Evolutionary conservation across 257 asterid species (phyloP), one percentile per base, ranked within the genome.

Genomic region (Coffea canephora): DNA sequence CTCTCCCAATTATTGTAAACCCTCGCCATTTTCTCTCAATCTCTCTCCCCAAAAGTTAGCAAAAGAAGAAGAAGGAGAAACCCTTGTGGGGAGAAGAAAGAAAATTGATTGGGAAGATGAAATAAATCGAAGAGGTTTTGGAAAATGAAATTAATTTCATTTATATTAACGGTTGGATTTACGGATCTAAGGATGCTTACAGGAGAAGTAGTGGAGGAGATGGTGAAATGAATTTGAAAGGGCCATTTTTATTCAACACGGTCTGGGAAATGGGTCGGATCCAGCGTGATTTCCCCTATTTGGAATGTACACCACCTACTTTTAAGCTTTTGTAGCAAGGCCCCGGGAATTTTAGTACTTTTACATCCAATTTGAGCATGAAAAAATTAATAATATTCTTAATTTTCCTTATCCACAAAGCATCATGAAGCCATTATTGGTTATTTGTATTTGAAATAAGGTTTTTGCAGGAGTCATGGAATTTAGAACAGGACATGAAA

Each of bases 1-100:
- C 96, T 85, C 80, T 87, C 94, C 99, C 99, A 95, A 74, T 91
- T 95, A 41, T 86, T 89, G 57, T 57, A 65, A 84, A 79, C 97
- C 94, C 97, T 89, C 84, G 94, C 82, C 99, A 91, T 95, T 57
- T 21, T 69, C 69, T 27, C 62, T 34, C 69, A 2, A 54, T 50
- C 54, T 69, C 77, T 54, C 57, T 71, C 72, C 39, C 82, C 78
- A 1, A 77, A 66, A 77, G 65, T 57, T 46, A 25, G 11, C 11
- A 68, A 23, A 52, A 36, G 43, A 4, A 39, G 43, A 2, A 39
- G 43, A n/a, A 39, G 43, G 43, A 39, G 43, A 45, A 68, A 71
- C 27, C 52, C 79, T 39, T 71, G 18, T 31, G 72, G 67, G 46
- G 34, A 31, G 77, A 45, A 36, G 43, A 73, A 57, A 19, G 69